Percentiles rank a stretch among this genome's conserved stretches.
Conservation (phyloP, 345 rosid species). For the Leavenworthia alabamica region DNA sequence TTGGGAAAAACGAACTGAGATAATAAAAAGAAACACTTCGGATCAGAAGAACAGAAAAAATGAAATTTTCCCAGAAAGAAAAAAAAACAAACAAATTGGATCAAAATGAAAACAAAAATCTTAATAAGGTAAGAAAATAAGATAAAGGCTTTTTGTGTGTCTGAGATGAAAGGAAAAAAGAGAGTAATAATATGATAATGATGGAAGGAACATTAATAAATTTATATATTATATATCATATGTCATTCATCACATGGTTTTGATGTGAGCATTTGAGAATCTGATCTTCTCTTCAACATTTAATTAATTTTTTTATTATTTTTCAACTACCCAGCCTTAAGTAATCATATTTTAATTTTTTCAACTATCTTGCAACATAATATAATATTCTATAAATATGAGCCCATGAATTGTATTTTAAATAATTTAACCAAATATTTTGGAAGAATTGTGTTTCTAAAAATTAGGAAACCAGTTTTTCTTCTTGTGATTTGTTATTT, state of each 20-base stretch:
- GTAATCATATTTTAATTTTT: not conserved
- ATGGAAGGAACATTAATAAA: not conserved
- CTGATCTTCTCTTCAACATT: not conserved
- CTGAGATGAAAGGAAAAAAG: not conserved
- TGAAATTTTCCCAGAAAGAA: not conserved
- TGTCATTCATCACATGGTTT: constrained; percentile 14
- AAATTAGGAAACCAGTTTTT: not conserved
- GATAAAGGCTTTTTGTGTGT: not conserved
- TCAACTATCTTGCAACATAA: no score
- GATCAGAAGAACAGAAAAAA: not conserved
- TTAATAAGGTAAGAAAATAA: not conserved
- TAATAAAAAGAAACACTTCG: not conserved
- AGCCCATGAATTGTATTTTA: no score
- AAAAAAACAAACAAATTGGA: not conserved
- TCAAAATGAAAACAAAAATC: not conserved
- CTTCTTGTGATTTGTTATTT: not conserved
- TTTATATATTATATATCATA: constrained; percentile 1
- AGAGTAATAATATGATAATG: constrained; percentile 20
- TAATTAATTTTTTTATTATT: not conserved
- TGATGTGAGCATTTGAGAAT: not conserved
- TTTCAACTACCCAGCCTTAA: not conserved
- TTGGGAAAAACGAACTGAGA: not conserved
- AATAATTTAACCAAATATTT: no score
- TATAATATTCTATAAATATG: no score
- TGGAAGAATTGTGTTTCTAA: not conserved